Percentiles rank a stretch among this genome's conserved stretches.
These are phyloP conservation scores for Herpotrichia juniperi DNA, from an alignment of 2,329 filamentous ascomycete species.

Conservation along the genomic window DNA sequence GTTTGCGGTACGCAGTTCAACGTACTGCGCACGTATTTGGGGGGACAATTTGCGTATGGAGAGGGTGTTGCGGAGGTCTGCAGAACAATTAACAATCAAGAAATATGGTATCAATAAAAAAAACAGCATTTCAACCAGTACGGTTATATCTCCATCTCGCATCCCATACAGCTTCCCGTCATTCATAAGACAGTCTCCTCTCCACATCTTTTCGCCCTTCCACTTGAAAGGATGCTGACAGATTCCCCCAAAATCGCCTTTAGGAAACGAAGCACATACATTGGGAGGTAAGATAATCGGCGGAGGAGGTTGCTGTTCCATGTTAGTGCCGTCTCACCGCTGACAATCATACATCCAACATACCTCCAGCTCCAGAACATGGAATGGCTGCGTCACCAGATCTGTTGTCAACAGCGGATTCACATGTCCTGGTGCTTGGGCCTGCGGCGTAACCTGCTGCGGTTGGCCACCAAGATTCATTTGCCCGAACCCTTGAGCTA, in stretches of 20 bases:
- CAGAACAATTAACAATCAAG: constrained; percentile 45
- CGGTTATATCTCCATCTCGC: neutral
- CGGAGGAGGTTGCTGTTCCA: constrained; percentile 71
- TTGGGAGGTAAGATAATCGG: constrained; percentile 90
- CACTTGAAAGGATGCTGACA: neutral
- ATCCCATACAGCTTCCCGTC: too few relatives aligned
- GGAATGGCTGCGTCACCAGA: constrained; percentile 89
- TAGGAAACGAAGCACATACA: constrained; percentile 62
- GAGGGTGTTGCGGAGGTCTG: constrained; percentile 62
- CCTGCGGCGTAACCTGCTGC: constrained; percentile 24
- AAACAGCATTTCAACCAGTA: neutral
- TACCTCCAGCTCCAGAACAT: constrained; percentile 83
- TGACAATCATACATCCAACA: neutral
- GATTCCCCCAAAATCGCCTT: neutral
- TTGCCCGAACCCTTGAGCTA: constrained; percentile 82
- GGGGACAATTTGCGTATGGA: constrained; percentile 79
- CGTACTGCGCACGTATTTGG: constrained; percentile 94
- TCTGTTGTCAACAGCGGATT: constrained; percentile 95
- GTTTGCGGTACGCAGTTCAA: constrained; percentile 93
- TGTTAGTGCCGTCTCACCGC: neutral
- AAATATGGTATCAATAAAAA: neutral
- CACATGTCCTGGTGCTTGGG: constrained; percentile 50
- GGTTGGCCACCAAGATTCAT: constrained; percentile 70
- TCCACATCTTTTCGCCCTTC: too few relatives aligned
- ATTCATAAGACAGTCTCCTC: too few relatives aligned